Evolutionary conservation across 768 basidiomycete genomes (phyloP), one percentile per base, ranked within the genome.

Genomic region (Termitomyces sp.): DNA sequence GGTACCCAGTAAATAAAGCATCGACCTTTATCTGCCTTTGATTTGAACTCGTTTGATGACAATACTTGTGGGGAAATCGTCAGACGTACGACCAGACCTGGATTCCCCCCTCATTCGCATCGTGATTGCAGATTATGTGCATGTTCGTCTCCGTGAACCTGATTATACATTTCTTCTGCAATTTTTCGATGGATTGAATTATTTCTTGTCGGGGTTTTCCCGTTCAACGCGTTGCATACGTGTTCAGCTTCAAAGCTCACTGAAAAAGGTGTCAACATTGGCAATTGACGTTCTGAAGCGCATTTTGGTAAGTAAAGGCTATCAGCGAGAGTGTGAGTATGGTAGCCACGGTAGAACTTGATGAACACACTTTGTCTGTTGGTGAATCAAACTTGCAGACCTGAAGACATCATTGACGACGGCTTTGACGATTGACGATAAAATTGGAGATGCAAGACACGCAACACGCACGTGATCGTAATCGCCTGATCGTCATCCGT

Each of bases 111-210:
- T 92, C 90, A 64, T 86, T 88, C 39, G 83, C 82, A 54, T 92
- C 89, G 50, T 78, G 82, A 57, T 88, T 87, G 76, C 93, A 95
- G 55, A 95, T 93, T 58, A 95, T 84, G 59, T 87, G 86, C 78
- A 94, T 86, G 37, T 82, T 83, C 14, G 76, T 77, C 65, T 88
- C 85, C 0, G 84, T 85, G 66, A 93, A 90, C 70, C 86, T 87
- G 68, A 95, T 84, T 56, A 91, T 85, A 63, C 89, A 93, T 77
- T 79, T 86, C 71, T 91, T 93, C 71, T 93, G 88, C 20, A 93
- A 74, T 64, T 89, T 93, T 67, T 93, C 91, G 22, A 94, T 77
- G 0, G 89, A 81, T 71, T 93, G 91, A 8, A 91, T 83, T 44
- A 93, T 84, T 44, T 83, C 92, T 94, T 12, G 18, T 2, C 30